These are phyloP conservation scores for Syzygium syzygioides DNA, from an alignment of 441 rosid genomes.

Conservation along the genomic window DNA sequence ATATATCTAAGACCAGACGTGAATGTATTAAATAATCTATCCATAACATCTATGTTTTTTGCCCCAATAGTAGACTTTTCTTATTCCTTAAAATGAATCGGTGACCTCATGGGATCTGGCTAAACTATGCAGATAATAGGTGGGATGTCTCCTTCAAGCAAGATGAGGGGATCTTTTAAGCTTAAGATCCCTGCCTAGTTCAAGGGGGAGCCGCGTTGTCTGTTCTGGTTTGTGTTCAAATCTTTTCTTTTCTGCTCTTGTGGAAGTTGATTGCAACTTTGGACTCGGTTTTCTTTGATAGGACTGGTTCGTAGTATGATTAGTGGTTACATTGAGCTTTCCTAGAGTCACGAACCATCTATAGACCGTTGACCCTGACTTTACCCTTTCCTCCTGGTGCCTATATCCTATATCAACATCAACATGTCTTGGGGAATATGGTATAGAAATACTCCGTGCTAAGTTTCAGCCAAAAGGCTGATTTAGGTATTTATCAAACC, in stretches of 20 bases:
- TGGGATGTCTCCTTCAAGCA: neutral
- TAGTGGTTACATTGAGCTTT: neutral
- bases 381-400: neutral
- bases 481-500: neutral
- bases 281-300: neutral
- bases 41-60: neutral
- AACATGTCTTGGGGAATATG: neutral
- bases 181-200: neutral
- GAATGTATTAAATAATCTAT: neutral
- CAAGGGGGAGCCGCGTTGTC: neutral
- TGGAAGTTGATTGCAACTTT: neutral
- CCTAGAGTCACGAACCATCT: neutral
- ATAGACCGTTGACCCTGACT: neutral
- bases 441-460: neutral
- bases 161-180: neutral
- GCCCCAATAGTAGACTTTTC: neutral
- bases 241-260: neutral
- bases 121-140: neutral
- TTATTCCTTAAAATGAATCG: neutral
- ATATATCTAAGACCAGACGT: neutral
- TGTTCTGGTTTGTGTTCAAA: neutral
- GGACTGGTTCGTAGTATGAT: neutral
- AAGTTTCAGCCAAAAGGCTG: neutral
- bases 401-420: neutral
- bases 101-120: neutral